Evolutionary conservation across 352 stramenopile genomes (phyloP), one percentile per base, ranked within the genome.

Genomic region (Pythium utonaiense): DNA sequence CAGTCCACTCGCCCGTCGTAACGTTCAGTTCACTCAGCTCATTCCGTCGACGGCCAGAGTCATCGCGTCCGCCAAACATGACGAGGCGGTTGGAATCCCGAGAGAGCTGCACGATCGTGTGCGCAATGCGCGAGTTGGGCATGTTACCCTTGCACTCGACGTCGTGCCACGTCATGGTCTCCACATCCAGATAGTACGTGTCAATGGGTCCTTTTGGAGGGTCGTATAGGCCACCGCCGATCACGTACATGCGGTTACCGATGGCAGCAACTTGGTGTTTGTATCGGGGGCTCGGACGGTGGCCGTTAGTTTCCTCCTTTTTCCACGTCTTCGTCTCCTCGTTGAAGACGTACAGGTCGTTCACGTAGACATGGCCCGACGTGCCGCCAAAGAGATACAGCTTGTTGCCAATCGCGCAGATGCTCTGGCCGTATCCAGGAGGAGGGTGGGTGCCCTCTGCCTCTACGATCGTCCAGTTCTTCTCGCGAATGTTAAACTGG

Each of bases 261-360:
- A 89, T 65, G 7, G 60, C 67, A n/a, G 78, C 79, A 22, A 88
- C 77, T 70, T 93, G 84, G 48, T 93, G 81, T 60, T 91, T 93
- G 80, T 93, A 93, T 54, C 84, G 79, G 1, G 84, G 84, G 36
- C 78, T 91, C 24, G 84, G 84, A 3, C 74, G 76, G 13, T 72
- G 76, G 27, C 84, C 81, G 16, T 53, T 65, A 16, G 80, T 91
- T 44, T 88, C 78, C 44, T 81, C 74, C 55, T 90, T 90, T 45
- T 64, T 82, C 84, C 84, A 93, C 17, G 78, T 62, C 66, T 79
- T 83, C 10, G 77, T 87, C 25, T 74, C 60, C 60, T 93, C 80
- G 55, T 93, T 75, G 48, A 91, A 93, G 6, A 91, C 69, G 69
- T 91, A 93, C 12, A 93, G 55, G 62, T 93, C 84, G 63, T 91